Conservation (phyloP, 495 filamentous ascomycete genomes). For the Daldinia vernicosa region DNA sequence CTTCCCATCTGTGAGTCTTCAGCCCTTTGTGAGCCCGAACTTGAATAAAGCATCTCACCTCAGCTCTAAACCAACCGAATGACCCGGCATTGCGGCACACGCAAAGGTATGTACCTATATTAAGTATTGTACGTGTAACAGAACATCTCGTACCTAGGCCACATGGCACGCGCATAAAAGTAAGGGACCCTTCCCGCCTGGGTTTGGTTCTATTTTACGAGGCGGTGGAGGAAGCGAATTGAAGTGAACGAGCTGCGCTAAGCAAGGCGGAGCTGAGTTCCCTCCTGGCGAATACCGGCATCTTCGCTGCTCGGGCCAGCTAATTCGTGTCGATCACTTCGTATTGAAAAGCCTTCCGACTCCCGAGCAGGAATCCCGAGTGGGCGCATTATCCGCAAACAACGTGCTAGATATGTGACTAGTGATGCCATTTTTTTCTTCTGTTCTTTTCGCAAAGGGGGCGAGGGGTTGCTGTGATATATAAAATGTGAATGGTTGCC, state of each 20-base stretch:
- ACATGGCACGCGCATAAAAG: neutral
- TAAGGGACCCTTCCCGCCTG: neutral
- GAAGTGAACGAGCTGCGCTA: neutral
- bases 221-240: neutral
- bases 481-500: conserved; percentile 15
- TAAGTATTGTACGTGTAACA: neutral
- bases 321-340: conserved; percentile 42
- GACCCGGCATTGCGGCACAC: conserved; percentile 27
- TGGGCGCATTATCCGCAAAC: conserved; percentile 21
- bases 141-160: neutral
- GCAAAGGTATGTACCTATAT: neutral
- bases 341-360: conserved; percentile 28
- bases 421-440: conserved; percentile 7
- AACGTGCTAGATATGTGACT: conserved; percentile 20
- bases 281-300: neutral
- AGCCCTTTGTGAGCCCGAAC: neutral
- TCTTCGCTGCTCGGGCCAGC: conserved; percentile 1
- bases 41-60: conserved; percentile 14
- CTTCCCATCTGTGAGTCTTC: too few relatives aligned
- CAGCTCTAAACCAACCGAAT: conserved; percentile 11
- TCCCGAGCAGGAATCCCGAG: conserved; percentile 10
- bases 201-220: conserved; percentile 10
- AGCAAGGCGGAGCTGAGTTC: conserved; percentile 17
- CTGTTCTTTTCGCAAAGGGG: neutral
- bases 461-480: neutral